Conservation (phyloP, 805 yeast genomes). For the Diddensiella caesifluorescens region DNA sequence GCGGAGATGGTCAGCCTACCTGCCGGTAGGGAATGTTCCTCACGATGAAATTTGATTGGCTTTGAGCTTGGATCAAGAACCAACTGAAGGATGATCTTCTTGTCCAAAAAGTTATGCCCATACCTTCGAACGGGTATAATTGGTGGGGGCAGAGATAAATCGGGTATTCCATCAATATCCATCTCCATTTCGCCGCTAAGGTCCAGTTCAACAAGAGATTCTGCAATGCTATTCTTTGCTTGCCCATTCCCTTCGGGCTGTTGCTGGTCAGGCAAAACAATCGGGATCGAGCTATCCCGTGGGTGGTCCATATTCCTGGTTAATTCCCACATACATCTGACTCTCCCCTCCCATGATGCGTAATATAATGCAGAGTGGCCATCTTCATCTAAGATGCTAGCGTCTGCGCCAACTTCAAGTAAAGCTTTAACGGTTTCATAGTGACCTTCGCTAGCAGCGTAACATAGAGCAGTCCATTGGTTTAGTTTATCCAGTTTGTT, state of each 20-base stretch:
- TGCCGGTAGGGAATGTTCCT: conserved; percentile 36
- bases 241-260: not conserved
- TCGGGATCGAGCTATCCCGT: conserved; percentile 11
- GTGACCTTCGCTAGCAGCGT: conserved; percentile 84
- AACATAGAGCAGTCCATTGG: conserved; percentile 91
- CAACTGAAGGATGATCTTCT: conserved; percentile 77
- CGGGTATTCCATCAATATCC: conserved; percentile 75
- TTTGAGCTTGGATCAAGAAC: conserved; percentile 50
- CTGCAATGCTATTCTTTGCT: not conserved
- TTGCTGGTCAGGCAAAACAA: not conserved
- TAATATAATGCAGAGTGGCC: conserved; percentile 77
- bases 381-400: conserved; percentile 67
- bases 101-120: conserved; percentile 93
- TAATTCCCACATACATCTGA: conserved; percentile 68
- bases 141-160: conserved; percentile 90
- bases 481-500: conserved; percentile 79
- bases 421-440: conserved; percentile 62
- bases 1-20: conserved; percentile 76
- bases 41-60: conserved; percentile 42
- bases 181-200: conserved; percentile 23
- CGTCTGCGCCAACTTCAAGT: conserved; percentile 67
- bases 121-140: conserved; percentile 88
- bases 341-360: conserved; percentile 92
- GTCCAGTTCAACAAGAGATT: conserved; percentile 5
- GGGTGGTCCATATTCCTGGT: conserved; percentile 32